These are phyloP conservation scores for Cytospora paraplurivora DNA, from an alignment of 2,329 filamentous ascomycete species.

Conservation along the genomic window DNA sequence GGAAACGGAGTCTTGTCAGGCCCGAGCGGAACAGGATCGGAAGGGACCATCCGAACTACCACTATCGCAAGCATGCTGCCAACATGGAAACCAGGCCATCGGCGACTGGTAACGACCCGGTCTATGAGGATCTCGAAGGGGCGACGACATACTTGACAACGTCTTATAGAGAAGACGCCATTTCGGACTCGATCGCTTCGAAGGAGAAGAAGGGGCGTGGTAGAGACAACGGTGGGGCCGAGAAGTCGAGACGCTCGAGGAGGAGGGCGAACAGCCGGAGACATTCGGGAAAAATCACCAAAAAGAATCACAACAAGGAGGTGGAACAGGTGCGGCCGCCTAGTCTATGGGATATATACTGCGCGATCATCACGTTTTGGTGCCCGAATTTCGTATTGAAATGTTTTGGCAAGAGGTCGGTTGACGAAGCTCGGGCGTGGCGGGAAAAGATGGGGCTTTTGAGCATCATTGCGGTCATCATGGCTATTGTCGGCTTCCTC, in stretches of 20 bases:
- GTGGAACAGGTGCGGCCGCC: constrained; percentile 73
- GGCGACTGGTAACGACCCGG: constrained; percentile 87
- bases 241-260: constrained; percentile 41
- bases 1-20: constrained; percentile 86
- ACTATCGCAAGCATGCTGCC: constrained; percentile 92
- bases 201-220: constrained; percentile 41
- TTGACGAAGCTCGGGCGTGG: constrained; percentile 90
- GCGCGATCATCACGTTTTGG: constrained; percentile 93
- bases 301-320: constrained; percentile 53
- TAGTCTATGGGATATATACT: constrained; percentile 94
- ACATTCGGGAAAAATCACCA: constrained; percentile 61
- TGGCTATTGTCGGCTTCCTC: constrained; percentile 86
- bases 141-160: constrained; percentile 59
- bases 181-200: constrained; percentile 48
- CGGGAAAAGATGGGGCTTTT: constrained; percentile 97
- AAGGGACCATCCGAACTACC: constrained; percentile 87
- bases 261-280: constrained; percentile 44
- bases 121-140: constrained; percentile 75
- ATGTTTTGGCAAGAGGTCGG: constrained; percentile 83
- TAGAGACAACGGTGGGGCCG: constrained; percentile 39
- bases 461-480: constrained; percentile 88
- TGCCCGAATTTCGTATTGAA: constrained; percentile 80
- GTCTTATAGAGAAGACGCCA: constrained; percentile 48
- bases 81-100: constrained; percentile 91
- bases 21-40: constrained; percentile 87